A percentile compares a stretch with the other conserved stretches of the same genome.
Conservation (phyloP, 2,329 filamentous ascomycete genomes). For the Arthrinium phaeospermum region DNA sequence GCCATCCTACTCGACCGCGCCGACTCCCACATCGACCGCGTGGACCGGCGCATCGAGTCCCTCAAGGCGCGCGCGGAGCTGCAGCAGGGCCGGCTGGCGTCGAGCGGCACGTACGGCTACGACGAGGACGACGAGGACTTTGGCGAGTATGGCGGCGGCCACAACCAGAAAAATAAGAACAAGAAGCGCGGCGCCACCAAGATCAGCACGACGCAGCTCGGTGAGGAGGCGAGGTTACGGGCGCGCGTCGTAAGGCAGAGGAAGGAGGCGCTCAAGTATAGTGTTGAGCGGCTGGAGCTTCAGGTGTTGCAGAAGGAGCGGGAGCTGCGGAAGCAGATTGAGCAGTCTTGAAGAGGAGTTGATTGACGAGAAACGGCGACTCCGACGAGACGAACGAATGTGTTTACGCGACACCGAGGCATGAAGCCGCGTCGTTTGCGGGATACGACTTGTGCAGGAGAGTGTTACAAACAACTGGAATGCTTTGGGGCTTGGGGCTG, state of each 20-base stretch:
- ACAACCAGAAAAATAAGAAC: constrained; percentile 14
- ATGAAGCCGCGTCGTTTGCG: neutral
- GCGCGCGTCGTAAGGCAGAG: constrained; percentile 73
- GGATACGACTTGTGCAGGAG: neutral
- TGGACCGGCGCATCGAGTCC: constrained; percentile 81
- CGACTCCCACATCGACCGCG: constrained; percentile 81
- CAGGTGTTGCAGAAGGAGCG: constrained; percentile 80
- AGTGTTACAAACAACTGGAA: neutral
- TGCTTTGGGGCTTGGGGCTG: neutral
- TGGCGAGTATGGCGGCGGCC: constrained; percentile 28
- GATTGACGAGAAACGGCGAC: neutral
- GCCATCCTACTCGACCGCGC: constrained; percentile 78
- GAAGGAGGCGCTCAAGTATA: constrained; percentile 85
- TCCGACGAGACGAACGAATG: neutral
- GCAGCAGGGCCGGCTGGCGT: constrained; percentile 71
- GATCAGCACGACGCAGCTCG: constrained; percentile 47
- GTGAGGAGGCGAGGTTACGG: constrained; percentile 56
- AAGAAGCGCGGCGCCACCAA: neutral
- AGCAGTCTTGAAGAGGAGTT: constrained; percentile 37
- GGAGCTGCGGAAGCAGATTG: constrained; percentile 59
- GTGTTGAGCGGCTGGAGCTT: constrained; percentile 82
- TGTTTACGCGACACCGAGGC: neutral
- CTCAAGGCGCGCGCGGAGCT: constrained; percentile 83
- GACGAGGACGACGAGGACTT: constrained; percentile 29
- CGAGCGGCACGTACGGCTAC: neutral